phyloP scores from a whole-genome alignment of 2,329 filamentous ascomycete species.

The Talaromyces pinophilus region DNA sequence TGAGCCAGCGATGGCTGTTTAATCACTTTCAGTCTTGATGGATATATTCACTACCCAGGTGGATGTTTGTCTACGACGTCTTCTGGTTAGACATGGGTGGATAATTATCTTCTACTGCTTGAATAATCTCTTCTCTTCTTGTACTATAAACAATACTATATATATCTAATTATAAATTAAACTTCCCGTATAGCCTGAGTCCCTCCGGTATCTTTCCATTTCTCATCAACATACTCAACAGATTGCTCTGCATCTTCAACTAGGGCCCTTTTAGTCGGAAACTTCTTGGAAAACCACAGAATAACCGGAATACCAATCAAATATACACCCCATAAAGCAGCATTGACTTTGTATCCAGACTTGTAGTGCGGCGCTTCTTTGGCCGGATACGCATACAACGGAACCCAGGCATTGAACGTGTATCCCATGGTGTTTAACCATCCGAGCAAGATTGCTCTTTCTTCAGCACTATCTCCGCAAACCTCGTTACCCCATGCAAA shows the following conservation, averaged over 20 bases:
- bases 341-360: slow-evolving; percentile 24
- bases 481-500: slow-evolving; percentile 24
- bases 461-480: slow-evolving; percentile 21
- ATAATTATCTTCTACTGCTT: no score
- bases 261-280: slow-evolving; percentile 4
- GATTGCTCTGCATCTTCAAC: neutral
- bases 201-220: neutral
- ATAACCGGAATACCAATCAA: slow-evolving; percentile 23
- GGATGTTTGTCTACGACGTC: neutral
- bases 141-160: neutral
- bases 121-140: neutral
- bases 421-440: slow-evolving; percentile 24
- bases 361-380: slow-evolving; percentile 21
- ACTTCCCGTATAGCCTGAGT: neutral
- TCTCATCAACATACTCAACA: slow-evolving; percentile 6
- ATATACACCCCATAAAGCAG: slow-evolving; percentile 23
- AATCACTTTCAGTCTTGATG: neutral
- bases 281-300: slow-evolving; percentile 22
- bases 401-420: slow-evolving; percentile 22
- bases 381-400: slow-evolving; percentile 23
- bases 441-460: slow-evolving; percentile 21
- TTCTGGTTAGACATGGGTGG: neutral
- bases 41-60: neutral
- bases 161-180: neutral
- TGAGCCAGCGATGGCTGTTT: slow-evolving; percentile 7